A percentile compares a stretch with the other conserved stretches of the same genome.
These are phyloP conservation scores for Talaromyces sp. DNA, from an alignment of 2,329 filamentous ascomycete species.

Conservation along the genomic window DNA sequence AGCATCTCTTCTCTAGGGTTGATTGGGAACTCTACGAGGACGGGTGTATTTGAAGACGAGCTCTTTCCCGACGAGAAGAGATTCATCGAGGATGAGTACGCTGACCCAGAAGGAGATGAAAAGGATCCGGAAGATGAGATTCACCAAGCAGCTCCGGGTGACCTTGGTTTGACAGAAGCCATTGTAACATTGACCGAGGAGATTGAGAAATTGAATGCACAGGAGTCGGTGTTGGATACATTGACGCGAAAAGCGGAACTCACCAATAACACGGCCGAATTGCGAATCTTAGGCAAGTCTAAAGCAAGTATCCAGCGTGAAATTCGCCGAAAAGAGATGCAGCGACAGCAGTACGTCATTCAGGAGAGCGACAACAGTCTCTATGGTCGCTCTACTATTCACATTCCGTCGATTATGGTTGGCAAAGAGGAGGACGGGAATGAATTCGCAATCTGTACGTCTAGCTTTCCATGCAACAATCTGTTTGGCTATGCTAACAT, in stretches of 20 bases:
- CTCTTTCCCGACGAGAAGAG: slow-evolving; percentile 83
- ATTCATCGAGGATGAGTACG: slow-evolving; percentile 80
- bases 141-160: slow-evolving; percentile 89
- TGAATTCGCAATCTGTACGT: slow-evolving; percentile 80
- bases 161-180: slow-evolving; percentile 88
- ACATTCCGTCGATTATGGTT: slow-evolving; percentile 89
- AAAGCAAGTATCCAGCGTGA: slow-evolving; percentile 91
- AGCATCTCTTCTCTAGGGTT: slow-evolving; percentile 89
- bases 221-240: slow-evolving; percentile 88
- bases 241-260: slow-evolving; percentile 91
- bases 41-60: slow-evolving; percentile 93
- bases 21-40: slow-evolving; percentile 80
- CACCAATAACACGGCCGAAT: slow-evolving; percentile 92
- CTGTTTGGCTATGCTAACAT: background rate
- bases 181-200: slow-evolving; percentile 85
- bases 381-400: slow-evolving; percentile 84
- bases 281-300: slow-evolving; percentile 88
- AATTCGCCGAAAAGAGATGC: slow-evolving; percentile 88
- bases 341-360: slow-evolving; percentile 93
- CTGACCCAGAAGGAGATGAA: slow-evolving; percentile 62
- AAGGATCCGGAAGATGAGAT: slow-evolving; percentile 76
- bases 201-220: slow-evolving; percentile 81
- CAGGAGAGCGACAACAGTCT: slow-evolving; percentile 98
- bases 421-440: slow-evolving; percentile 88
- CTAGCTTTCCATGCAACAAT: background rate